Conservation (phyloP, 2,329 filamentous ascomycete genomes). For the Chalaropsis ovoidea region DNA sequence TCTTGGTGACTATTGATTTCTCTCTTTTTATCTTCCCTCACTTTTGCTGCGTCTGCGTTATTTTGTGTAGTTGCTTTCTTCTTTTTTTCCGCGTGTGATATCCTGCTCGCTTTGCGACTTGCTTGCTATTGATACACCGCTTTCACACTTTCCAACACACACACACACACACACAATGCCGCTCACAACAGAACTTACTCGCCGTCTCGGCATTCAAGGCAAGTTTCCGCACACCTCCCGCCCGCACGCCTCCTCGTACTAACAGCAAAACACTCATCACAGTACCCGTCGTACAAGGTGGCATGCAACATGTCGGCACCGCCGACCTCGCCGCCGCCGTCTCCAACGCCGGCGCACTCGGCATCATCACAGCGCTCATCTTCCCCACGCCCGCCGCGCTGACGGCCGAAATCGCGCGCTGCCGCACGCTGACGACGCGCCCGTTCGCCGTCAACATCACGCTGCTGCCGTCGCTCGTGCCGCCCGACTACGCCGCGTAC, state of each 20-base stretch:
- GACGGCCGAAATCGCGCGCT: slow-evolving; percentile 83
- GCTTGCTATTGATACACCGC: neutral
- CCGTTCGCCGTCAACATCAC: slow-evolving; percentile 95
- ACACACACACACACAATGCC: slow-evolving; percentile 38
- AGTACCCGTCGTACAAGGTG: slow-evolving; percentile 77
- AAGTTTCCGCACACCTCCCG: slow-evolving; percentile 24
- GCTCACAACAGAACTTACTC: slow-evolving; percentile 48
- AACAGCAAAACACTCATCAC: slow-evolving; percentile 17
- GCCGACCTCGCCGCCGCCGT: slow-evolving; percentile 68
- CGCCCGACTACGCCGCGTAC: slow-evolving; percentile 87
- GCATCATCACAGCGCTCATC: slow-evolving; percentile 78
- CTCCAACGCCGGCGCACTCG: slow-evolving; percentile 71
- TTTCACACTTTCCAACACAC: neutral
- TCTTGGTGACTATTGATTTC: too few species aligned
- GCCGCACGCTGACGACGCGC: slow-evolving; percentile 64
- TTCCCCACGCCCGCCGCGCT: slow-evolving; percentile 87
- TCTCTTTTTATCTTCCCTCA: too few species aligned
- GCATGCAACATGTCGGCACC: slow-evolving; percentile 80
- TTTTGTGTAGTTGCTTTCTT: too few species aligned
- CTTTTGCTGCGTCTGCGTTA: too few species aligned
- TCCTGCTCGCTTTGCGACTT: too few species aligned
- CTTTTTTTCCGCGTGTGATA: too few species aligned
- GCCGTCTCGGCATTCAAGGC: slow-evolving; percentile 47
- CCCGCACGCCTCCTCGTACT: neutral
- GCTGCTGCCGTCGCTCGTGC: slow-evolving; percentile 76